A percentile compares a stretch with the other conserved stretches of the same genome.
Conservation (phyloP, 805 yeast genomes). For the Candida schatavii region DNA sequence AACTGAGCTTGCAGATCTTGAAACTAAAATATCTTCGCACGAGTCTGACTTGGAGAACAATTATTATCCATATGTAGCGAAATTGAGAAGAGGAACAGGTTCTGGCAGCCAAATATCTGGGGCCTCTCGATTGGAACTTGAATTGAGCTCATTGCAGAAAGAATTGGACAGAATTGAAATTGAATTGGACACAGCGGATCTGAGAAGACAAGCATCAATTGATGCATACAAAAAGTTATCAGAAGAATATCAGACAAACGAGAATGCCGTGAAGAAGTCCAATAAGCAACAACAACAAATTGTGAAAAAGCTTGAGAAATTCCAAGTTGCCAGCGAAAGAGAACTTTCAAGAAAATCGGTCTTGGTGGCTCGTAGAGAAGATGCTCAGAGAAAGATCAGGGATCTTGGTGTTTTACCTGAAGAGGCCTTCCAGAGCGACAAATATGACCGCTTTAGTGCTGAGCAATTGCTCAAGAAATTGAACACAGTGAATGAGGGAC, state of each 20-base stretch:
- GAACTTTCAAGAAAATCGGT: constrained; percentile 60
- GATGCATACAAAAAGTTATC: constrained; percentile 26
- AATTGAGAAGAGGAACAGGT: constrained; percentile 10
- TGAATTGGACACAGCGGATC: constrained; percentile 28
- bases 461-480: constrained; percentile 53
- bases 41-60: constrained; percentile 60
- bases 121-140: constrained; percentile 8
- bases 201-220: constrained; percentile 23
- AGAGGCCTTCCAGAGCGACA: constrained; percentile 55
- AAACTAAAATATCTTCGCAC: constrained; percentile 43
- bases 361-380: constrained; percentile 62
- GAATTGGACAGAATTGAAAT: constrained; percentile 22
- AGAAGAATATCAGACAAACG: constrained; percentile 31
- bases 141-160: constrained; percentile 13
- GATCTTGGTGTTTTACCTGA: constrained; percentile 90
- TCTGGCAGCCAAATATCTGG: constrained; percentile 6
- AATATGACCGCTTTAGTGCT: constrained; percentile 44
- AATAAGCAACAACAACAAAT: constrained; percentile 56
- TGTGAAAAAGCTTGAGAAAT: constrained; percentile 55
- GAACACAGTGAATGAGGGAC: constrained; percentile 51
- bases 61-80: constrained; percentile 46
- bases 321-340: constrained; percentile 64
- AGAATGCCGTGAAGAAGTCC: constrained; percentile 43
- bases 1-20: constrained; percentile 40
- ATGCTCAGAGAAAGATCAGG: constrained; percentile 66